These are phyloP conservation scores for Chytriomyces confervae DNA, from an alignment of 192 early-diverging fungal genomes.

Conservation along the genomic window DNA sequence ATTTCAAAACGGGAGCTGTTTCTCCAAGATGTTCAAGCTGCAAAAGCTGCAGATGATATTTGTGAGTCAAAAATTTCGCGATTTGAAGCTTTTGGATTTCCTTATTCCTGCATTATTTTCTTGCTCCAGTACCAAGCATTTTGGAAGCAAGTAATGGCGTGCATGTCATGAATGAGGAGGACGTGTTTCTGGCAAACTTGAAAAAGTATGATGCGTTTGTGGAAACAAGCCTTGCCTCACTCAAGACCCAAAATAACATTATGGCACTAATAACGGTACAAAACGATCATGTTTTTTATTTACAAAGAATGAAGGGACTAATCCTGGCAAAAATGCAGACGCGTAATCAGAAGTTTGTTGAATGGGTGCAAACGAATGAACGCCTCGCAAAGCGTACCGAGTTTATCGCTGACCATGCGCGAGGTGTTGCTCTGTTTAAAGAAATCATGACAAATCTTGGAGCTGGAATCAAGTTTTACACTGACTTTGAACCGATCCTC, in stretches of 20 bases:
- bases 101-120: background rate
- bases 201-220: constrained; percentile 14
- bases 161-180: background rate
- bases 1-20: constrained; percentile 1
- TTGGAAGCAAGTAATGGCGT: background rate
- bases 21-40: background rate
- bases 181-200: background rate
- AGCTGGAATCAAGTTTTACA: constrained; percentile 11
- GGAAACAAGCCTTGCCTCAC: background rate
- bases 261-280: constrained; percentile 10
- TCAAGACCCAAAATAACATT: constrained; percentile 22
- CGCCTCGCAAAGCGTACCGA: constrained; percentile 4
- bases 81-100: background rate
- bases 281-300: background rate
- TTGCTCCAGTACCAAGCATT: background rate
- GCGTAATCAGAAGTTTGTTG: constrained; percentile 7
- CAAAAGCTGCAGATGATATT: constrained; percentile 3
- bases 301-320: background rate
- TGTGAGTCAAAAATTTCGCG: background rate
- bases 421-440: background rate
- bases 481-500: constrained; percentile 15
- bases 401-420: constrained; percentile 1
- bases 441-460: constrained; percentile 27
- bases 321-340: background rate
- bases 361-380: constrained; percentile 12